phyloP scores from a whole-genome alignment of 768 basidiomycete genomes.

The Lactifluus hygrophoroides region DNA sequence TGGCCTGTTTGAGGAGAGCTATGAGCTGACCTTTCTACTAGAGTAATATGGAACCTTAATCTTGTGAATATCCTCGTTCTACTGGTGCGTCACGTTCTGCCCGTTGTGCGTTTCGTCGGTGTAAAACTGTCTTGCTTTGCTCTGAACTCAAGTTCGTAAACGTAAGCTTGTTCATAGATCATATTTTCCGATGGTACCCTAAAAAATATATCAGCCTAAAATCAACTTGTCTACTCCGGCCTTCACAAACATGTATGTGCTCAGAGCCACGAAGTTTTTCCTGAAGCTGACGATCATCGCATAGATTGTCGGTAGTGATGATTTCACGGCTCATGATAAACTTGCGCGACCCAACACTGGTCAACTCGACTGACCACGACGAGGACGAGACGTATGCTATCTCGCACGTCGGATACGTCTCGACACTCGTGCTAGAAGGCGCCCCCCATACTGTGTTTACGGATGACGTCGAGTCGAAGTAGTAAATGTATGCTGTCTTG shows the following conservation, averaged over 20 bases:
- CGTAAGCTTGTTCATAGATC: neutral
- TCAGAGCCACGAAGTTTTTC: neutral
- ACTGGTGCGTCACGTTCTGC: neutral
- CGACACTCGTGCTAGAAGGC: neutral
- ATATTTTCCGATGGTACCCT: neutral
- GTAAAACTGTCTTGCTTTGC: neutral
- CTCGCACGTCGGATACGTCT: neutral
- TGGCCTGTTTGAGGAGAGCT: neutral
- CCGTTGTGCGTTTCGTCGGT: neutral
- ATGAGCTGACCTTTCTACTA: neutral
- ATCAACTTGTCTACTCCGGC: neutral
- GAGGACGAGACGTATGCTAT: neutral
- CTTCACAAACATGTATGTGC: conserved; percentile 13
- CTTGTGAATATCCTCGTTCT: conserved; percentile 10
- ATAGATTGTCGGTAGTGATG: conserved; percentile 13
- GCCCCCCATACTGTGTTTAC: too few species aligned
- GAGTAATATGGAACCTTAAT: conserved; percentile 11
- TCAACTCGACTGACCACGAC: neutral
- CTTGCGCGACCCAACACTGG: conserved; percentile 10
- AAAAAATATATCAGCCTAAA: neutral
- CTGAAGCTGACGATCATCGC: neutral
- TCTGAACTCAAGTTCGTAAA: neutral
- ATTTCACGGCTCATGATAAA: conserved; percentile 16
- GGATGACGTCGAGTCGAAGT: neutral
- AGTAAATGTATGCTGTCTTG: neutral